Base-by-base conservation (phyloP, 75 land plant species). In the Azolla pinnata region DNA sequence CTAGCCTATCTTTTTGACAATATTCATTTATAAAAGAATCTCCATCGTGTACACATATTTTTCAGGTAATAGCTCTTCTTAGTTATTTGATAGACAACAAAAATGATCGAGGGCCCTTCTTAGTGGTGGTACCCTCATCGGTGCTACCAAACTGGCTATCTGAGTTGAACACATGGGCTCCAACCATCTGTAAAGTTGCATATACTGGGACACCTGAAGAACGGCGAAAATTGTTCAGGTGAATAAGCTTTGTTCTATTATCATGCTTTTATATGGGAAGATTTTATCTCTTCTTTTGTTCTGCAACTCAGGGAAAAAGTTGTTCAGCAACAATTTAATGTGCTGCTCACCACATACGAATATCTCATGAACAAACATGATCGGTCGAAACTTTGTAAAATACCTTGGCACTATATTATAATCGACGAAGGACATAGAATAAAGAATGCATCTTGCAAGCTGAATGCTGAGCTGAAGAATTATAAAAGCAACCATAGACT, bases 351-450 rank as follows among this genome's bases (percentile, higher is more conserved):
- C 17, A 95, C 99, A 23, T 95, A 95, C 66, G 99, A 95, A 56
- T 95, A 85, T 63, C 61, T 95, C 54, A 95, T 95, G 99, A 95
- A 90, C 76, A 95, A 95, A 76, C 84, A 95, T 61, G 99, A 95
- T 63, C 66, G 99, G 57, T 95, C 96, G 45, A 89, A 85, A 63
- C 76, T 95, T 16, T 76, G 88, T 62, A 95, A 95, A 66, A 75
- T 95, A 25, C 63, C 65, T 4, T 95, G 99, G 99, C 99, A 86
- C 61, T 90, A 95, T 66, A 83, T 95, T 40, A 90, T 95, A 61
- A 95, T 95, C 69, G 99, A 95, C 75, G 99, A 95, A 67, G 99
- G 99, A 18, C 99, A 95, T 66, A 81, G 99, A 4, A 95, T 95
- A 62, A 95, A 95, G 74, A 95, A 95, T 80, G 99, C 99, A 30